Evolutionary conservation across 495 filamentous ascomycete species (phyloP).

Genomic region (Aspergillus sparsus): DNA sequence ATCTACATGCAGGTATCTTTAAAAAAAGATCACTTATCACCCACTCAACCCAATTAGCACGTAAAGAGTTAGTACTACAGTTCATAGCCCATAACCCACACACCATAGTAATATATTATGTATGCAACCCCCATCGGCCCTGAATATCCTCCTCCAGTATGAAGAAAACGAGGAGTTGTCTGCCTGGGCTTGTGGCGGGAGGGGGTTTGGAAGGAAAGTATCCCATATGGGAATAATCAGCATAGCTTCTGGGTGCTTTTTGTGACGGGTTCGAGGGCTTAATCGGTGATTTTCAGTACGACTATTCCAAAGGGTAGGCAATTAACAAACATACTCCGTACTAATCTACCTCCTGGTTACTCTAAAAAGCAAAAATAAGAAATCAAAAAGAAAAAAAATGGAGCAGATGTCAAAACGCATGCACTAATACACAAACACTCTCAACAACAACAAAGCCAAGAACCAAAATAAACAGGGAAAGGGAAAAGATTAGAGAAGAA

Average conservation of each 20-base stretch:
- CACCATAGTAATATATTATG: no score
- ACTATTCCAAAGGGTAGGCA: neutral
- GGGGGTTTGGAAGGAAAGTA: neutral
- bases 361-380: no score
- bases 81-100: no score
- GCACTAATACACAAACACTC: neutral
- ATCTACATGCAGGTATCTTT: no score
- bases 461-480: neutral
- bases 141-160: no score
- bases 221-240: neutral
- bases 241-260: neutral
- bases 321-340: neutral
- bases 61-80: no score
- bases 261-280: conserved; percentile 5
- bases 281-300: neutral
- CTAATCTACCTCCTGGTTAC: no score
- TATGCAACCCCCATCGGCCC: no score
- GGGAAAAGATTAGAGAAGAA: neutral
- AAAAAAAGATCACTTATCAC: no score
- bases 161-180: no score
- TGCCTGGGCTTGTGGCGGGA: no score
- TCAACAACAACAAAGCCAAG: neutral
- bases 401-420: neutral
- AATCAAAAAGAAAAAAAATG: conserved; percentile 1
- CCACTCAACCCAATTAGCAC: no score